phyloP scores from a whole-genome alignment of 192 early-diverging fungal genomes.

The Rhizophagus prolifer region DNA sequence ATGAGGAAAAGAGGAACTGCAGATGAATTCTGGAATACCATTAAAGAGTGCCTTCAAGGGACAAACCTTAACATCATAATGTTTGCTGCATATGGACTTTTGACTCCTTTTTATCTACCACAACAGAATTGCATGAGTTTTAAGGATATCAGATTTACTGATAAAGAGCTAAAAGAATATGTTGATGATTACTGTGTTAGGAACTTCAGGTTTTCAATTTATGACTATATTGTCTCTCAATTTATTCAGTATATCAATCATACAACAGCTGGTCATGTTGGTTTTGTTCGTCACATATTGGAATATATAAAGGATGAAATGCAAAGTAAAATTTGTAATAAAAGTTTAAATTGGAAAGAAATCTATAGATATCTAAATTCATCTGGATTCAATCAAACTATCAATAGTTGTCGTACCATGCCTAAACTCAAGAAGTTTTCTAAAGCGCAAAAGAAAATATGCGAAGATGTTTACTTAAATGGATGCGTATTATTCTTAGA shows the following conservation, averaged over 20 bases:
- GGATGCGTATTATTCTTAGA: not conserved
- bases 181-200: not conserved
- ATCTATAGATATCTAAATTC: conserved; percentile 5
- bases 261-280: conserved; percentile 1
- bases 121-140: not conserved
- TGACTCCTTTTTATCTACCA: not conserved
- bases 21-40: conserved; percentile 14
- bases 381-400: not conserved
- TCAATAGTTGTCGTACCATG: not conserved
- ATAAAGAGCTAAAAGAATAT: conserved; percentile 13
- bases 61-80: not conserved
- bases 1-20: not conserved
- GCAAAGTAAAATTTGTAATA: too few relatives aligned
- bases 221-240: too few relatives aligned
- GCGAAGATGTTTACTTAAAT: conserved; percentile 17
- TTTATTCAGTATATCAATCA: conserved; percentile 1
- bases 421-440: not conserved
- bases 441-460: too few relatives aligned
- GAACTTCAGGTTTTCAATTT: not conserved
- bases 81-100: conserved; percentile 25
- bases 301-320: too few relatives aligned
- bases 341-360: not conserved
- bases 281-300: not conserved
- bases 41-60: conserved; percentile 19
- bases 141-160: not conserved